Evolutionary conservation across 139 green algal genomes (phyloP).

Genomic region (Zygnema circumcarinatum): DNA sequence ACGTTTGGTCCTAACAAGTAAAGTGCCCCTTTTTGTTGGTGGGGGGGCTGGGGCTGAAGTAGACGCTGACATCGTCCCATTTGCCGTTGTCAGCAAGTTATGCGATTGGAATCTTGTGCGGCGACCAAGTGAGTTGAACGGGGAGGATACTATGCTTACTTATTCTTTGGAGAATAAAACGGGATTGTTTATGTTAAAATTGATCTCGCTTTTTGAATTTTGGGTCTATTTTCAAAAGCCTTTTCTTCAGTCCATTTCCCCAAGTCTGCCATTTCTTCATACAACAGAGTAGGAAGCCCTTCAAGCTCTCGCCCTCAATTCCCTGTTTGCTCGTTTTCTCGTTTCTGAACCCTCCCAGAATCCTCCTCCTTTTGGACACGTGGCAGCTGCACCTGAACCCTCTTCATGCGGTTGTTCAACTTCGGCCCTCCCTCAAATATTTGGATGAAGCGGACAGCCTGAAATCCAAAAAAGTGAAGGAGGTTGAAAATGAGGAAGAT

Average conservation of each 20-base stretch:
- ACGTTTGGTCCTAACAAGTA: too few species aligned
- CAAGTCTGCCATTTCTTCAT: too few species aligned
- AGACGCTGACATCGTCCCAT: slow-evolving; percentile 68
- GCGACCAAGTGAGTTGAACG: slow-evolving; percentile 63
- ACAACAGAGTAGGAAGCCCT: too few species aligned
- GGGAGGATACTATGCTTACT: too few species aligned
- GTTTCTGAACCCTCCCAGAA: neutral
- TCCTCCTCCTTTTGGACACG: neutral
- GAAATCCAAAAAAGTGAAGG: slow-evolving; percentile 4
- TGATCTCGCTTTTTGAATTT: too few species aligned
- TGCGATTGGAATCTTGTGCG: slow-evolving; percentile 72
- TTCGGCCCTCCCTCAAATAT: slow-evolving; percentile 78
- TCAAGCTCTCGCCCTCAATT: too few species aligned
- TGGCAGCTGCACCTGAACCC: slow-evolving; percentile 76
- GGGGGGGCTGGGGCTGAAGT: slow-evolving; percentile 16
- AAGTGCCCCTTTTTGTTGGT: too few species aligned
- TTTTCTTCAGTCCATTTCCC: too few species aligned
- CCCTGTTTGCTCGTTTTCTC: neutral
- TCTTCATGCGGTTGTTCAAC: slow-evolving; percentile 79
- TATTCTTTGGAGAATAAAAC: too few species aligned
- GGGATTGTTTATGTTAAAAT: too few species aligned
- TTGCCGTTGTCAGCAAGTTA: slow-evolving; percentile 64
- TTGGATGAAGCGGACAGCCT: slow-evolving; percentile 65
- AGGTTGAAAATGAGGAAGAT: slow-evolving; percentile 14
- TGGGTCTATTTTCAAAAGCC: too few species aligned